Evolutionary conservation across 2,329 filamentous ascomycete genomes (phyloP).

Genomic region (Malbranchea zuffiana): DNA sequence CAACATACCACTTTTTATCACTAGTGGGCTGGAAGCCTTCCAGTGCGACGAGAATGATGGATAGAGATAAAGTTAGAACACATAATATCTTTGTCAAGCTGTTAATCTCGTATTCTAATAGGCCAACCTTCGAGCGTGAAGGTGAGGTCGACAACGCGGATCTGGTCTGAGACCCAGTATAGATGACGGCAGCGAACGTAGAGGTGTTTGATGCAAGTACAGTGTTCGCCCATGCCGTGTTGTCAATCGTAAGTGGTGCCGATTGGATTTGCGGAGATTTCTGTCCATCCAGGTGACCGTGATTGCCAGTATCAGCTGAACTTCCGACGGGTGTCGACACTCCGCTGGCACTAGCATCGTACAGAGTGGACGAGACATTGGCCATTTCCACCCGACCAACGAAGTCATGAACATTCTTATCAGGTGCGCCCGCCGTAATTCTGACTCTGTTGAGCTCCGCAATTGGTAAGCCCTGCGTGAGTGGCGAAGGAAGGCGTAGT

Average conservation of each 20-base stretch:
- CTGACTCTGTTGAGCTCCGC: slow-evolving; percentile 56
- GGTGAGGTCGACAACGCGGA: slow-evolving; percentile 86
- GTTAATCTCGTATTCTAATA: slow-evolving; percentile 94
- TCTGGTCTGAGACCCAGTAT: slow-evolving; percentile 87
- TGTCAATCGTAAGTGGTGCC: slow-evolving; percentile 78
- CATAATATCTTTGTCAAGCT: slow-evolving; percentile 93
- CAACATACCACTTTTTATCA: slow-evolving; percentile 69
- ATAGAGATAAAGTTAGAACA: slow-evolving; percentile 72
- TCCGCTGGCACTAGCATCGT: slow-evolving; percentile 35
- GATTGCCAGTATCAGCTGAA: too few species aligned
- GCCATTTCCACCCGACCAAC: slow-evolving; percentile 73
- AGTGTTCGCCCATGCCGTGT: slow-evolving; percentile 97
- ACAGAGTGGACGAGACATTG: slow-evolving; percentile 40
- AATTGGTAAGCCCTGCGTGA: slow-evolving; percentile 67
- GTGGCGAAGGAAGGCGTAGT: slow-evolving; percentile 69
- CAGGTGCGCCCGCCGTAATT: slow-evolving; percentile 78
- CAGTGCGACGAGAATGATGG: slow-evolving; percentile 75
- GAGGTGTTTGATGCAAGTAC: slow-evolving; percentile 87
- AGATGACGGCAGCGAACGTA: slow-evolving; percentile 81
- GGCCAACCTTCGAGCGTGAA: slow-evolving; percentile 83
- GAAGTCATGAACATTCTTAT: slow-evolving; percentile 91
- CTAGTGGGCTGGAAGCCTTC: slow-evolving; percentile 59
- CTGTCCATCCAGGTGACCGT: background rate
- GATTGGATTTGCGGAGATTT: slow-evolving; percentile 38
- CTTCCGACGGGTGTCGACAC: slow-evolving; percentile 1